Conservation (phyloP, 306 rosid genomes). For the Prunus mongolica region DNA sequence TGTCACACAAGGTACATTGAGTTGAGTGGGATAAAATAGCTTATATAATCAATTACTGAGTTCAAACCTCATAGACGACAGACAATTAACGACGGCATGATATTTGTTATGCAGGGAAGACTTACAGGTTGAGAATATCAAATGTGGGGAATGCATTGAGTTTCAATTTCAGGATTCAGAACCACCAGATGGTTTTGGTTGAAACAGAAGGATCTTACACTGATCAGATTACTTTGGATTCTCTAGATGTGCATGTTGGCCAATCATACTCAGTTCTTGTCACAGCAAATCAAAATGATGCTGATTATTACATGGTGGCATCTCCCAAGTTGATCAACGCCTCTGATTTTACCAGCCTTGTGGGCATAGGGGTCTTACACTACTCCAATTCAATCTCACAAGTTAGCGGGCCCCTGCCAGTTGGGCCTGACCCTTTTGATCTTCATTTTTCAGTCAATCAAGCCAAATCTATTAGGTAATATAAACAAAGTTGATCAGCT, state of each 20-base stretch:
- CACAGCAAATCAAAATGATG: conserved; percentile 55
- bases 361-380: conserved; percentile 55
- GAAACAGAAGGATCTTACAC: conserved; percentile 92
- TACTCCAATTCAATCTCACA: conserved; percentile 45
- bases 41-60: neutral
- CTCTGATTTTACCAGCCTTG: conserved; percentile 24
- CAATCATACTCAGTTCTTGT: conserved; percentile 85
- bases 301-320: conserved; percentile 72
- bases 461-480: conserved; percentile 69
- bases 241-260: conserved; percentile 88
- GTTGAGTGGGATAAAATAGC: too few relatives aligned
- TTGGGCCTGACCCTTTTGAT: conserved; percentile 67
- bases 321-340: conserved; percentile 49
- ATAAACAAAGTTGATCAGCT: neutral
- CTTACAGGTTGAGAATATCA: conserved; percentile 77
- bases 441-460: conserved; percentile 52
- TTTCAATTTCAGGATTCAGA: conserved; percentile 77
- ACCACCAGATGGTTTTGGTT: conserved; percentile 59
- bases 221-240: conserved; percentile 49
- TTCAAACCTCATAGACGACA: neutral
- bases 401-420: conserved; percentile 51
- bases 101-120: conserved; percentile 49
- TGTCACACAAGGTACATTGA: conserved; percentile 56
- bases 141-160: conserved; percentile 73
- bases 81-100: neutral